A percentile compares a stretch with the other conserved stretches of the same genome.
Evolutionary conservation across 768 basidiomycete species (phyloP).

Genomic region (Kwoniella shandongensis): DNA sequence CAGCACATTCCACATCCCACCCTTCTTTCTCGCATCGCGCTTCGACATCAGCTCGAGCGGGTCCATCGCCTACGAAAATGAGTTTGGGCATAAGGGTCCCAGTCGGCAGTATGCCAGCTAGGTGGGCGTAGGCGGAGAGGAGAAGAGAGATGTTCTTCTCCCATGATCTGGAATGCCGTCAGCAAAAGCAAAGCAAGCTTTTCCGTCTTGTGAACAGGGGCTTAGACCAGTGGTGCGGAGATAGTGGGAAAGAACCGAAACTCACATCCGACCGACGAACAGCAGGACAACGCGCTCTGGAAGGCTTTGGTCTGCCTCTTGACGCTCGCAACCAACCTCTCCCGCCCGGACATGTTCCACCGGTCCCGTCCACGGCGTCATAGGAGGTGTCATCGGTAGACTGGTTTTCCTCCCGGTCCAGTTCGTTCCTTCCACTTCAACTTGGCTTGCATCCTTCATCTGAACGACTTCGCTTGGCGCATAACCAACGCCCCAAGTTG

Average conservation of each 20-base stretch:
- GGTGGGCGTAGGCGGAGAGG: conserved; percentile 52
- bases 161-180: conserved; percentile 55
- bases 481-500: conserved; percentile 46
- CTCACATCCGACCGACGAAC: conserved; percentile 55
- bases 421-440: conserved; percentile 7
- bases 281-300: conserved; percentile 47
- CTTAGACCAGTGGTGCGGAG: not conserved
- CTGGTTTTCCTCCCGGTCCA: conserved; percentile 27
- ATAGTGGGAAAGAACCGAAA: not conserved
- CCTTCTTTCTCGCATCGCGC: conserved; percentile 44
- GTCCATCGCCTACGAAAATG: conserved; percentile 57
- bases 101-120: conserved; percentile 36
- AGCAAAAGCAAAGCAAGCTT: not conserved
- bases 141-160: conserved; percentile 58
- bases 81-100: conserved; percentile 44
- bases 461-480: not conserved
- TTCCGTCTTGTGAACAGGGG: not conserved
- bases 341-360: no score
- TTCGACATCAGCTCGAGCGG: conserved; percentile 53
- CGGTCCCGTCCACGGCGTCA: conserved; percentile 16
- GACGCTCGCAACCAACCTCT: not conserved
- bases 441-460: not conserved
- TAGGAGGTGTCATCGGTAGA: conserved; percentile 26
- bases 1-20: conserved; percentile 55
- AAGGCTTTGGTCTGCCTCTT: not conserved